phyloP scores from a whole-genome alignment of 2,329 filamentous ascomycete genomes.

The Claviceps capensis region DNA sequence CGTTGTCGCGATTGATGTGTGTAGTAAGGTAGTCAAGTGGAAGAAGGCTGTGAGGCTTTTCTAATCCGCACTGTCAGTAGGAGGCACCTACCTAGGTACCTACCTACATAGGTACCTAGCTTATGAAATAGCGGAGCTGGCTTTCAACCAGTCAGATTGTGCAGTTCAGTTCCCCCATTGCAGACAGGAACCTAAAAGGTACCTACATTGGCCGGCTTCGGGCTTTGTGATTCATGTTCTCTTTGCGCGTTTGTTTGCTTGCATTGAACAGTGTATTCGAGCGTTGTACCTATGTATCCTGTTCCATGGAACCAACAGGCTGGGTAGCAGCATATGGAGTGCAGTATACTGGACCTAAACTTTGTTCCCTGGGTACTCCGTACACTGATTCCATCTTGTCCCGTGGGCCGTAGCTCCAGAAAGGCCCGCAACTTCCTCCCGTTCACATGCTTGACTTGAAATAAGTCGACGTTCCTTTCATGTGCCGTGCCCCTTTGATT shows the following conservation, averaged over 20 bases:
- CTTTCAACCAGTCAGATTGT: constrained; percentile 14
- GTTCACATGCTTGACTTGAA: background rate
- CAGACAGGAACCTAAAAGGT: no score
- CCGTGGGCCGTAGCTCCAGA: no score
- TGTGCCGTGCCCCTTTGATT: background rate
- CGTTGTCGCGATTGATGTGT: constrained; percentile 4
- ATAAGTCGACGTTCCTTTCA: background rate
- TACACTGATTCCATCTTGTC: background rate
- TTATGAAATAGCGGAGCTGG: constrained; percentile 1
- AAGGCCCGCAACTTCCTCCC: no score
- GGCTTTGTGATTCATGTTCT: background rate
- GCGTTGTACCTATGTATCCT: background rate
- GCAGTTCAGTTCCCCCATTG: background rate
- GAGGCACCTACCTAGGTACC: no score
- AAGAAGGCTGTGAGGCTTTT: constrained; percentile 26
- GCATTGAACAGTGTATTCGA: background rate
- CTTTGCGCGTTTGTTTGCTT: background rate
- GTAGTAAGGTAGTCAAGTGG: constrained; percentile 7
- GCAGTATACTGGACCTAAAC: background rate
- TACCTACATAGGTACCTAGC: background rate
- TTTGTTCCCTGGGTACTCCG: background rate
- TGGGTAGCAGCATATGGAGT: background rate
- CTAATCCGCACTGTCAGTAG: constrained; percentile 28
- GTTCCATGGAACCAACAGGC: background rate
- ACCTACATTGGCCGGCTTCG: background rate